Evolutionary conservation across 257 asterid genomes (phyloP).

Genomic region (Coffea eugenioides): DNA sequence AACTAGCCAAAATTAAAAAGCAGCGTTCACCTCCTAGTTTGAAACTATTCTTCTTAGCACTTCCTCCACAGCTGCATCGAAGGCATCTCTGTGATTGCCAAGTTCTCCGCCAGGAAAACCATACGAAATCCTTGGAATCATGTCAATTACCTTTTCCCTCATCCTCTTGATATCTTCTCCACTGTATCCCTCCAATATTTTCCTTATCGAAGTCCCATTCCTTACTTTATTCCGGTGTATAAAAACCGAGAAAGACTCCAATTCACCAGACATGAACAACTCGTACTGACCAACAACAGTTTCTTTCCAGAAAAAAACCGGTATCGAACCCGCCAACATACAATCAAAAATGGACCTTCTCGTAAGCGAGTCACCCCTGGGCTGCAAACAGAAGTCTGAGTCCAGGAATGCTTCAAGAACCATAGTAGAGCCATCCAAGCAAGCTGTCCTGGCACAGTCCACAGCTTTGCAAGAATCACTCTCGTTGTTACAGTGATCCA

Average conservation of each 20-base stretch:
- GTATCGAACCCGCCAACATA: slow-evolving; percentile 64
- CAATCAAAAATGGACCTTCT: slow-evolving; percentile 62
- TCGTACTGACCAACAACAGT: slow-evolving; percentile 4
- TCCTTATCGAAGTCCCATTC: neutral
- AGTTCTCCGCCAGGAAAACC: neutral
- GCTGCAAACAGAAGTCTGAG: slow-evolving; percentile 71
- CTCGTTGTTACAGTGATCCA: slow-evolving; percentile 44
- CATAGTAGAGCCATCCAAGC: slow-evolving; percentile 38
- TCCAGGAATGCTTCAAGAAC: slow-evolving; percentile 39
- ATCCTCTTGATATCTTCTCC: neutral
- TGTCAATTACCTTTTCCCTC: neutral
- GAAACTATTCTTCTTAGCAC: neutral
- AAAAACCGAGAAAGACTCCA: neutral
- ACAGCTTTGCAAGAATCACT: slow-evolving; percentile 40
- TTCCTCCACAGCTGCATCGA: neutral
- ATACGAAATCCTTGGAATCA: neutral
- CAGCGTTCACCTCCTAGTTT: too few relatives aligned
- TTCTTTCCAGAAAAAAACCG: slow-evolving; percentile 14
- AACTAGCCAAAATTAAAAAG: too few relatives aligned
- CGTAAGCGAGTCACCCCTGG: slow-evolving; percentile 61
- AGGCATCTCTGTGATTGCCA: neutral
- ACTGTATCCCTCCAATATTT: neutral
- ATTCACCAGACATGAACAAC: neutral
- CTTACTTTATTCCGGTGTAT: neutral
- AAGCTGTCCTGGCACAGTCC: slow-evolving; percentile 52